Evolutionary conservation across 371 early-diverging fungal species (phyloP), one percentile per base, ranked within the genome.

Genomic region (Spiromyces aspiralis): DNA sequence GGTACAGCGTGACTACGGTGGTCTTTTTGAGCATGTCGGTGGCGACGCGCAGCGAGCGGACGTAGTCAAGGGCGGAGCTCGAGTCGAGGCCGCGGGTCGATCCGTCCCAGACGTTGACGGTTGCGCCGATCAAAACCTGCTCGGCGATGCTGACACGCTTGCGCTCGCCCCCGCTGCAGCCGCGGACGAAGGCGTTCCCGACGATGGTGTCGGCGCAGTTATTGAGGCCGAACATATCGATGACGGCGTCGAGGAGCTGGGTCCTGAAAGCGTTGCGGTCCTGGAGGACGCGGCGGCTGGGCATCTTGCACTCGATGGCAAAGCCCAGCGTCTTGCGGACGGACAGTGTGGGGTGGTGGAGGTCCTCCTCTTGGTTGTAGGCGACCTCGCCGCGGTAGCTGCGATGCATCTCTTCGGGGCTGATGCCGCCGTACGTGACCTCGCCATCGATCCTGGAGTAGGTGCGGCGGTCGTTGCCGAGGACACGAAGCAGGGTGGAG

Each of bases 31-130:
- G 74, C 22, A 86, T 68, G 0, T 69, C 51, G 1, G 82, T 74
- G 56, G 82, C 71, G 24, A 71, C 56, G 26, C 66, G 65, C 19
- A 86, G 73, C 25, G 78, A 72, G 23, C 69, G 59, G 16, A 78
- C 65, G 3, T 84, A 71, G 57, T 70, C 68, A 46, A 70, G 62
- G 54, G 95, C 90, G 20, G 86, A 87, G 27, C 87, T 81, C 12
- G 88, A 79, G 69, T 96, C 97, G 21, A 96, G 71, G 50, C 95
- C 93, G 54, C 83, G 79, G 0, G 87, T 88, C 27, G 86, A 81
- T 25, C 86, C 88, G 56, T 93, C 91, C 76, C 88, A 82, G 57
- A 86, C 75, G 51, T 83, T 78, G 54, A 87, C 70, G 4, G 77
- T 62, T 26, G 83, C 81, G 20, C 70, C 69, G 1, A 84, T 76